Evolutionary conservation across 2,329 filamentous ascomycete genomes (phyloP), one percentile per base, ranked within the genome.

Genomic region (Fusarium sororula): DNA sequence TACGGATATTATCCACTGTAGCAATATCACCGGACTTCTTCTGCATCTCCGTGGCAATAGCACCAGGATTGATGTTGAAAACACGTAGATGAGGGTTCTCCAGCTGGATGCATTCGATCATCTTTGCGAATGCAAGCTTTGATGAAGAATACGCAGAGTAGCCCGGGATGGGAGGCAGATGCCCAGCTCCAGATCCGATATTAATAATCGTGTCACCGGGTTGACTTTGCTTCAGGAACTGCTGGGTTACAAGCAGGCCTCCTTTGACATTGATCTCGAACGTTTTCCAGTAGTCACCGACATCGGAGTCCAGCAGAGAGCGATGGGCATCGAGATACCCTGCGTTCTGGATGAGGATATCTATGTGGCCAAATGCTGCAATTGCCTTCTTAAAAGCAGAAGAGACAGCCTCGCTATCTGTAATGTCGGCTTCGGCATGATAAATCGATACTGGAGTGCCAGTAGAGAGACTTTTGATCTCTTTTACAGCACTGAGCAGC

Each of bases 231-330:
- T 62, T 50, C 7, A 64, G 44, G 13, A 62, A 64, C n/a, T 62
- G 15, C 11, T 50, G 45, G 3, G 48, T 18, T 11, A 62, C 61
- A 6, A 41, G 28, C 1, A 64, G 56, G 22, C 26, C 44, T 51
- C 61, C 61, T 26, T 62, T 62, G 30, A 64, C 61, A 13, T 64
- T 62, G 4, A 64, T 37, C 26, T 64, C 61, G 8, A 64, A 64
- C 1, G 44, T 42, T 6, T 38, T 62, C 61, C 61, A 64, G 8
- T 44, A 64, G 37, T 64, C 61, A 10, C 50, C 61, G 7, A 32
- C 30, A 18, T 64, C 24, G 0, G 56, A 64, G 13, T 64, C 56
- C n/a, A 15, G 20, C 12, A 64, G 28, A 26, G 61, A 42, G 5
- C 24, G 20, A 26, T 64, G 61, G n/a, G 26, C 61, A 20, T 64